Percentiles rank a stretch among this genome's conserved stretches.
Evolutionary conservation across 1,284 basidiomycete genomes (phyloP).

Genomic region (Naganishia cerealis): DNA sequence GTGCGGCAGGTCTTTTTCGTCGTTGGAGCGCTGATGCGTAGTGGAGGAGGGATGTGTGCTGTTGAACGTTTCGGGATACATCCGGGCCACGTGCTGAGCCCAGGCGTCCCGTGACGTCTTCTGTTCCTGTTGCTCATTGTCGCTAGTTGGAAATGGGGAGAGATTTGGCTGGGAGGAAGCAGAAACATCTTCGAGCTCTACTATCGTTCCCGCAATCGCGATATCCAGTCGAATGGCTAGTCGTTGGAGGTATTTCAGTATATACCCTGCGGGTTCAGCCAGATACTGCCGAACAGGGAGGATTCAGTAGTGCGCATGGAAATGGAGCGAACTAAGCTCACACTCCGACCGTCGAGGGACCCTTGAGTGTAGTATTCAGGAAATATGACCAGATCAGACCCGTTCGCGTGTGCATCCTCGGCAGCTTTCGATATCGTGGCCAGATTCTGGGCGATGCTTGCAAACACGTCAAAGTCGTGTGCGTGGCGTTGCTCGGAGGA

Average conservation of each 20-base stretch:
- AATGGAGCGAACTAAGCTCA: slow-evolving; percentile 35
- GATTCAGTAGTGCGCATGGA: background rate
- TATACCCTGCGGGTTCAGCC: slow-evolving; percentile 42
- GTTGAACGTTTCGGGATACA: slow-evolving; percentile 16
- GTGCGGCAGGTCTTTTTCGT: slow-evolving; percentile 31
- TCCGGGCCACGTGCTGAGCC: slow-evolving; percentile 31
- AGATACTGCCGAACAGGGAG: slow-evolving; percentile 42
- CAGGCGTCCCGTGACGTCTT: slow-evolving; percentile 1
- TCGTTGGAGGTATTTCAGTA: slow-evolving; percentile 38
- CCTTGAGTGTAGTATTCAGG: slow-evolving; percentile 55
- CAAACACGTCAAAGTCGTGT: slow-evolving; percentile 25
- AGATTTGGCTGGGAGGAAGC: background rate
- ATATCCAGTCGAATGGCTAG: slow-evolving; percentile 43
- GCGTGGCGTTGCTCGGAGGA: slow-evolving; percentile 33
- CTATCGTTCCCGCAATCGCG: slow-evolving; percentile 47
- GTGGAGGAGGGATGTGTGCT: background rate
- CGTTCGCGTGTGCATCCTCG: slow-evolving; percentile 36
- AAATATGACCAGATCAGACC: slow-evolving; percentile 50
- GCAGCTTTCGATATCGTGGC: slow-evolving; percentile 36
- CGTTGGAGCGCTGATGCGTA: slow-evolving; percentile 13
- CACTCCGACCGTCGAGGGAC: slow-evolving; percentile 47
- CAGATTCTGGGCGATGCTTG: slow-evolving; percentile 38
- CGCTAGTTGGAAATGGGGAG: slow-evolving; percentile 9
- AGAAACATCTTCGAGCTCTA: slow-evolving; percentile 36
- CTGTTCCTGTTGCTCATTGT: slow-evolving; percentile 31